Conservation (phyloP, 352 stramenopile genomes). For the Sclerospora graminicola region DNA sequence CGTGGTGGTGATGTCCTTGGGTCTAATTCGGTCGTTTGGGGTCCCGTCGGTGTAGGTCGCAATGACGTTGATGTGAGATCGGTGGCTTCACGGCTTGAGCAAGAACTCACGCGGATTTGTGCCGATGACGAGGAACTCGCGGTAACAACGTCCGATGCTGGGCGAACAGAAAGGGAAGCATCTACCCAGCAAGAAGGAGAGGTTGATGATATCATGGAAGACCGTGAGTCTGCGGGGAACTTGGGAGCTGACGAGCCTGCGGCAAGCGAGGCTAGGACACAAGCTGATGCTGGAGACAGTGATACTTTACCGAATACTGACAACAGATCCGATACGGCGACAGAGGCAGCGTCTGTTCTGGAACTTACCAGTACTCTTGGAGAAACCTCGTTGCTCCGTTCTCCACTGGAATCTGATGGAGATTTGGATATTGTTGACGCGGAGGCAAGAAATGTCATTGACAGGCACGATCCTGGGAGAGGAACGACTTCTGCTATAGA, state of each 20-base stretch:
- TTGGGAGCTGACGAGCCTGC: constrained; percentile 26
- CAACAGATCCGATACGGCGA: constrained; percentile 12
- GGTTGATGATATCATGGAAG: constrained; percentile 19
- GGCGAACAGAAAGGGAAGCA: constrained; percentile 6
- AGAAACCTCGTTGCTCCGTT: constrained; percentile 71
- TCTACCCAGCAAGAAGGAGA: constrained; percentile 4
- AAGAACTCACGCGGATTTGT: constrained; percentile 44
- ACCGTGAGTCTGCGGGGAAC: constrained; percentile 7
- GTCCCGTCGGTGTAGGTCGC: constrained; percentile 18
- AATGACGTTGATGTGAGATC: constrained; percentile 55
- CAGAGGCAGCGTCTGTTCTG: constrained; percentile 66
- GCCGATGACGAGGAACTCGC: constrained; percentile 26
- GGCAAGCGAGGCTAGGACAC: constrained; percentile 17
- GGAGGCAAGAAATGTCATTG: constrained; percentile 22
- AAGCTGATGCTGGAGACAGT: constrained; percentile 5
- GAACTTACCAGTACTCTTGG: constrained; percentile 77
- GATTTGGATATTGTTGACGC: constrained; percentile 40
- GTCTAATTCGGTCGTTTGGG: constrained; percentile 26
- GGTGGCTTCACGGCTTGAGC: constrained; percentile 63
- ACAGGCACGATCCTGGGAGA: constrained; percentile 2
- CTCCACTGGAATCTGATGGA: constrained; percentile 42
- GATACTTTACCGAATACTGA: not conserved
- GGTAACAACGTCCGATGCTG: not conserved
- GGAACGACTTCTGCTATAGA: constrained; percentile 2
- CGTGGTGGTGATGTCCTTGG: constrained; percentile 13